Evolutionary conservation across 208 protist genomes (phyloP).

Genomic region (Acanthamoeba lenticulata): DNA sequence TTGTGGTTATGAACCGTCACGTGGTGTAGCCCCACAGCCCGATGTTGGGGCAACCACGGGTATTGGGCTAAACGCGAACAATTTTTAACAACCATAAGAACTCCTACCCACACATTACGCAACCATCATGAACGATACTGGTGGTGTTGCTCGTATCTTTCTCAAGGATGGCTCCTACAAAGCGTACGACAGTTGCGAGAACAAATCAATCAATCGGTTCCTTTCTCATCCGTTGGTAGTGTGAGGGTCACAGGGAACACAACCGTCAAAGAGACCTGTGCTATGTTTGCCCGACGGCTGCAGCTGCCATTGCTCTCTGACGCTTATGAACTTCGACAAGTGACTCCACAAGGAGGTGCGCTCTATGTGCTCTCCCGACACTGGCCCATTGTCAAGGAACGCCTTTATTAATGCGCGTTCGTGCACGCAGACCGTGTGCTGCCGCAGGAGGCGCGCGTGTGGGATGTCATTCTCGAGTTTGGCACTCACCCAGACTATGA

Average conservation of each 20-base stretch:
- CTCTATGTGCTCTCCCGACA: neutral
- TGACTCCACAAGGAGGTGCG: neutral
- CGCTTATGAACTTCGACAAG: neutral
- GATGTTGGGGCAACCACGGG: no score
- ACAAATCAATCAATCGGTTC: neutral
- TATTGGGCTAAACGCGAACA: no score
- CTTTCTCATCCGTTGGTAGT: neutral
- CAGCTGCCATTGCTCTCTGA: neutral
- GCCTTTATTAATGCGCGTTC: neutral
- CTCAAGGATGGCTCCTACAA: constrained; percentile 15
- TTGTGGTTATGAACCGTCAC: no score
- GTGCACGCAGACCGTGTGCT: neutral
- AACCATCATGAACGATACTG: neutral
- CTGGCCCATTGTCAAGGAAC: no score
- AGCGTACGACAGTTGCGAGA: neutral
- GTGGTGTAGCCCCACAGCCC: no score
- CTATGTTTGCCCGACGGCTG: neutral
- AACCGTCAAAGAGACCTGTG: neutral
- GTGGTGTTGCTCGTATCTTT: neutral
- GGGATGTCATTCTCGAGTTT: neutral
- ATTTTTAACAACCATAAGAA: neutral
- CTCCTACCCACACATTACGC: no score
- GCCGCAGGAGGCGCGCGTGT: neutral
- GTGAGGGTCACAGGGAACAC: neutral
- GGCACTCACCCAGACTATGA: neutral